Evolutionary conservation across 1,284 basidiomycete species (phyloP).

Genomic region (Ustilago shanxiensis): DNA sequence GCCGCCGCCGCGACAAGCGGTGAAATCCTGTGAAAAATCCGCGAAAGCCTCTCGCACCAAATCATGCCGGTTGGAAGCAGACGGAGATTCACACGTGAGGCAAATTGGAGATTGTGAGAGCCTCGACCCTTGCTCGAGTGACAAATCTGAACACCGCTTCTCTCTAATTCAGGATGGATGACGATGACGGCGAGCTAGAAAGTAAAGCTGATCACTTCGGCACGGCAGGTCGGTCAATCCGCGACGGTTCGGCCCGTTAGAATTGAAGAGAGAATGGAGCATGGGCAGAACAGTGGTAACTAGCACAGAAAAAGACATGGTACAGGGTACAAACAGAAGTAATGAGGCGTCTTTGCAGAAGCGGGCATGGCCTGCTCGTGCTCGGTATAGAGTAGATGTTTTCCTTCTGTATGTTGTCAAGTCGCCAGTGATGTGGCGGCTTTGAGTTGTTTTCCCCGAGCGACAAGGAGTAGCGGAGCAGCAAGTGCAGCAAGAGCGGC

Average conservation of each 20-base stretch:
- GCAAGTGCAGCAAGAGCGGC: not conserved
- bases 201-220: not conserved
- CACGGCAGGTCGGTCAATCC: not conserved
- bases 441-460: not conserved
- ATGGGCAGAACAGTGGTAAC: not conserved
- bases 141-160: not conserved
- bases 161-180: not conserved
- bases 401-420: too few relatives aligned
- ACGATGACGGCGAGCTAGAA: not conserved
- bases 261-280: not conserved
- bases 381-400: not conserved
- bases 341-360: not conserved
- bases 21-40: slow-evolving; percentile 8
- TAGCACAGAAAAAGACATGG: not conserved
- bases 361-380: not conserved
- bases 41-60: not conserved
- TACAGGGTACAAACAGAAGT: not conserved
- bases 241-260: not conserved
- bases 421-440: slow-evolving; percentile 6
- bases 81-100: slow-evolving; percentile 4
- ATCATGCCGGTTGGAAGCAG: not conserved
- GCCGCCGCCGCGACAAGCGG: too few relatives aligned
- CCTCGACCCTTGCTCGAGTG: slow-evolving; percentile 6
- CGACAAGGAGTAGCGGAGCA: not conserved
- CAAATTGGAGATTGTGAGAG: not conserved